Evolutionary conservation across 2,329 filamentous ascomycete genomes (phyloP), one percentile per base, ranked within the genome.

Genomic region (Verticillium nubilum): DNA sequence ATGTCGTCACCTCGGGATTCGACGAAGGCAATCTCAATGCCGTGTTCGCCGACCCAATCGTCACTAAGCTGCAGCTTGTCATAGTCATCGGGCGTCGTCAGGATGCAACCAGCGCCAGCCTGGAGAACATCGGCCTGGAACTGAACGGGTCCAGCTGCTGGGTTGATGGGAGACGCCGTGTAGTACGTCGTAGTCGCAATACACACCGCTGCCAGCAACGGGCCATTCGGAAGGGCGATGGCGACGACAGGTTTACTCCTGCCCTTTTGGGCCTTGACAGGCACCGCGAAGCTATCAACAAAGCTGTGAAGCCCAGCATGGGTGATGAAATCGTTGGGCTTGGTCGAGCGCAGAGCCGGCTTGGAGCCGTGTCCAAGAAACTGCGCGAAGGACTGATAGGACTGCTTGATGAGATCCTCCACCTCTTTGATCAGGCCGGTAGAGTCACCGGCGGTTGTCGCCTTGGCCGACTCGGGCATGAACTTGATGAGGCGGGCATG

Each of bases 201-300:
- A 27, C 77, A 76, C 2, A 78, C 75, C 13, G 81, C 72, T 10
- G 80, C 82, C n/a, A 84, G 71, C 1, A 83, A 68, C 12, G 79
- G 79, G 3, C 82, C 81, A 63, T 84, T 85, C 1, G 80, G 80
- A 5, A 85, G 66, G 2, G 80, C 77, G 53, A 84, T 76, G 28
- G 78, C 80, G 10, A 83, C 73, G 13, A 79, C 71, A 2, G 78
- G 77, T 62, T 79, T 79, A 47, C 54, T 60, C 12, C 57, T 52
- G 1, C 33, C 52, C 2, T 57, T 60, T 9, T 61, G 57, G 29
- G 59, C 58, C 2, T 52, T 17, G 1, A 66, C 55, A 5, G 73
- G 69, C 2, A 78, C 65, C 2, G 61, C 59, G 56, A 79, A 76
- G 12, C 62, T 65, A 23, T 60, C 58, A 25, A 76, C 67, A 55